A percentile compares a stretch with the other conserved stretches of the same genome.
Evolutionary conservation across 371 early-diverging fungal species (phyloP).

Genomic region (Pancytospora philotis): DNA sequence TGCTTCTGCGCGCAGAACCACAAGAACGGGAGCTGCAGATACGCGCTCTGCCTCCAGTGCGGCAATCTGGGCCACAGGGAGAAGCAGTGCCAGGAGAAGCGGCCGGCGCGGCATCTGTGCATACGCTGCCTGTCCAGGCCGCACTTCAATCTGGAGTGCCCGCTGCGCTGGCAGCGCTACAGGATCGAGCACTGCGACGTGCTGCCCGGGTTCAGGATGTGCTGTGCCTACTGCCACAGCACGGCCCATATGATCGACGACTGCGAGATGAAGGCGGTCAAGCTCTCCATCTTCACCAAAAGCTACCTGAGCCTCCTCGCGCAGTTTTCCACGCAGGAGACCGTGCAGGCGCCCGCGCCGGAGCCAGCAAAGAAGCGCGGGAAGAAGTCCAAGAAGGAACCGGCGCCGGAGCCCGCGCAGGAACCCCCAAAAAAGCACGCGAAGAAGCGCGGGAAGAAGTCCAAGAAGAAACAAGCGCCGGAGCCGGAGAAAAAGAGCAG

Average conservation of each 20-base stretch:
- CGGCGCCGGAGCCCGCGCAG: no score
- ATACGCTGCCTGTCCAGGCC: neutral
- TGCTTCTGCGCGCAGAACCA: constrained; percentile 6
- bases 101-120: neutral
- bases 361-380: no score
- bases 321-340: no score
- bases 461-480: no score
- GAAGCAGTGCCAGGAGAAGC: neutral
- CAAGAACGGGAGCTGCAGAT: neutral
- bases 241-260: constrained; percentile 3
- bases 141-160: neutral
- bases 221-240: neutral
- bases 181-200: neutral
- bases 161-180: neutral
- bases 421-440: no score
- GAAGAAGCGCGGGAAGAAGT: no score
- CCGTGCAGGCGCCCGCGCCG: no score
- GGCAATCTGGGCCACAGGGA: constrained; percentile 9
- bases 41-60: constrained; percentile 10
- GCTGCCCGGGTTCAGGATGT: neutral
- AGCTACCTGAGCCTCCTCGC: no score
- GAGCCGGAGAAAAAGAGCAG: no score
- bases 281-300: neutral
- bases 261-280: neutral
- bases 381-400: no score